phyloP scores from a whole-genome alignment of 192 early-diverging fungal species.

The Coemansia sp. region DNA sequence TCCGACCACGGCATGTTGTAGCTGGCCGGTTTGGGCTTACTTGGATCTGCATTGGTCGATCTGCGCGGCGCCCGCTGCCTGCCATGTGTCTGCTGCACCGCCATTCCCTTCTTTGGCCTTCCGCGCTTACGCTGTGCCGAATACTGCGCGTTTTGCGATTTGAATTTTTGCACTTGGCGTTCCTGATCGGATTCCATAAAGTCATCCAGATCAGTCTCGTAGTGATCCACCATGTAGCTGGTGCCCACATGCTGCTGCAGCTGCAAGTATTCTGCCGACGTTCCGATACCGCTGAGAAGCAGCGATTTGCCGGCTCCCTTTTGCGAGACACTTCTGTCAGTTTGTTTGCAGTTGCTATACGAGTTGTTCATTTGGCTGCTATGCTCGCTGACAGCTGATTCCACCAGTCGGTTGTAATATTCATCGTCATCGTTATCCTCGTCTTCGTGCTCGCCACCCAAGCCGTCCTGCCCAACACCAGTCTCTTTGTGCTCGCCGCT shows the following conservation, averaged over 20 bases:
- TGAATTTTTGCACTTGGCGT: not conserved
- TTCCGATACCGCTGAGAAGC: constrained; percentile 6
- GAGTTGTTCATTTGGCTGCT: not conserved
- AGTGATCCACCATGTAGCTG: not conserved
- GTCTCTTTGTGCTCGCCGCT: not conserved
- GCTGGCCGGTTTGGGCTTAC: constrained; percentile 54
- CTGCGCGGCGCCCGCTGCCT: constrained; percentile 10
- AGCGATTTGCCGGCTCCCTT: constrained; percentile 10
- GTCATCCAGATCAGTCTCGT: not conserved
- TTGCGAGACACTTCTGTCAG: not conserved
- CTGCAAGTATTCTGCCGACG: not conserved
- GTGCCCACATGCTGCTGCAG: not conserved
- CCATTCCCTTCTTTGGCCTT: constrained; percentile 13
- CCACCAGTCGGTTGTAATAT: constrained; percentile 29
- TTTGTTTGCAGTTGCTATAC: not conserved
- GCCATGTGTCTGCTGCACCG: not conserved
- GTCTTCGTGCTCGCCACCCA: not conserved
- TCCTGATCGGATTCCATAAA: not conserved
- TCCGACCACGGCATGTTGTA: constrained; percentile 73
- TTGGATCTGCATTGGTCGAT: constrained; percentile 18
- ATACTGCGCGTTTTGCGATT: not conserved
- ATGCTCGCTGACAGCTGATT: constrained; percentile 3
- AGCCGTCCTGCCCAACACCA: not conserved
- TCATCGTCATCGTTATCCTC: constrained; percentile 18
- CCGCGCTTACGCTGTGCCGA: constrained; percentile 9